Base-by-base conservation (phyloP, 345 rosid genomes). In the Diplotaxis tenuifolia region DNA sequence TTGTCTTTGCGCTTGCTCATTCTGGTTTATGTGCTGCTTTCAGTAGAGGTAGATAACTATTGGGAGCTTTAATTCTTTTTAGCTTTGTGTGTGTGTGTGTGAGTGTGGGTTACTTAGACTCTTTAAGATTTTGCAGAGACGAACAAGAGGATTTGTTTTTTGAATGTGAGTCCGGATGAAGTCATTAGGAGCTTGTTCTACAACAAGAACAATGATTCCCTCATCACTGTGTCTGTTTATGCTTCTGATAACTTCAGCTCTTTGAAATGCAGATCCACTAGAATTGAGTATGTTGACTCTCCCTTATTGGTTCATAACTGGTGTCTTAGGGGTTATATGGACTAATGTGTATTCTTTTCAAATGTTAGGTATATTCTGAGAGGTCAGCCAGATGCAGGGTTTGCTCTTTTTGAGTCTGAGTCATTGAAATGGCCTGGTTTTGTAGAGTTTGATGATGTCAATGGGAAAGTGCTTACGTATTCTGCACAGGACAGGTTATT, bases 361-460 rank as follows among this genome's bases (percentile, higher is more conserved):
- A 72, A 62, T 59, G 9, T 82, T 79, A 93, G 98, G 82, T 93
- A 89, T 78, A 94, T 94, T 53, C 78, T 87, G 64, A 87, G 97
- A 82, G 93, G 93, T 66, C 85, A 91, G 82, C 97, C 97, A 12
- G 98, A 91, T 84, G 90, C 91, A 47, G 97, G 97, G 23, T 94
- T 94, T 81, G 84, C 98, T 9, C 91, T 94, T 69, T 91, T 93
- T 79, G 97, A 91, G 79, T 93, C 98, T 3, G 97, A 94, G 61
- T 89, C 96, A n/a, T 82, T 94, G 52, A 94, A 91, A 75, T 94
- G 98, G 98, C 98, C 98, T 19, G 98, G 98, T 15, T 94, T 94
- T 83, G 98, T 94, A 6, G 98, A 94, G 86, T 94, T 94, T 83
- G 98, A 94, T 83, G 98, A 94, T 83, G 97, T 94, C 36, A 94